Base-by-base conservation (phyloP, 495 filamentous ascomycete genomes). In the Penicillium steckii region DNA sequence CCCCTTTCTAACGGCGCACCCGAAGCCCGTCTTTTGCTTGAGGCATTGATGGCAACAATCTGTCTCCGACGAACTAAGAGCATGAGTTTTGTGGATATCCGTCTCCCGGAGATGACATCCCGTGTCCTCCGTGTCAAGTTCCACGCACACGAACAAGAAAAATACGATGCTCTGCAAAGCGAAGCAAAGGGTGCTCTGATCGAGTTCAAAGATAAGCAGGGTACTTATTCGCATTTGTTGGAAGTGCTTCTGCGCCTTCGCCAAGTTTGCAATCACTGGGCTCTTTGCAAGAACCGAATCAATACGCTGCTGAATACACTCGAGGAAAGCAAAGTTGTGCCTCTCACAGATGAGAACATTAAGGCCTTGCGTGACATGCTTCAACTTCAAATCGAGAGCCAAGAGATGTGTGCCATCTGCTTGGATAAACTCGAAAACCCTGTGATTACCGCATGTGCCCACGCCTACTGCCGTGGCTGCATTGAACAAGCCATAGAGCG, bases 191-290 rank as follows among this genome's bases (percentile, higher is more conserved):
- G 89, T 3, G 81, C 84, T 38, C 76, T 95, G 3, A 66, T 80
- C 29, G 68, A 82, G 8, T 85, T 83, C 68, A 83, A 84, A 57
- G 70, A 61, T 27, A 72, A 67, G 38, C 61, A 66, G 53, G 74
- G 70, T 17, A 74, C 70, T 1, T 87, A 87, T 56, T 79, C 83
- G 3, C 79, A 85, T 56, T 74, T 97, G 2, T 79, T 96, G 13
- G 91, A 96, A 67, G 80, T 91, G 44, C 75, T 97, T 26, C 80
- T 97, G 0, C 86, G 92, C 10, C 79, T 97, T 49, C 83, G 92
- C 13, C 92, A 97, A 67, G 81, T 86, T 55, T 91, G 92, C 69
- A 90, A 93, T 54, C 92, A 96, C 67, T 93, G 89, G 88, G 84
- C 83, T 10, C 76, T 97, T 2, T 89, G 87, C 64, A 86, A 88